These are phyloP conservation scores for Colletotrichum karsti DNA, from an alignment of 2,329 filamentous ascomycete species.

Conservation along the genomic window DNA sequence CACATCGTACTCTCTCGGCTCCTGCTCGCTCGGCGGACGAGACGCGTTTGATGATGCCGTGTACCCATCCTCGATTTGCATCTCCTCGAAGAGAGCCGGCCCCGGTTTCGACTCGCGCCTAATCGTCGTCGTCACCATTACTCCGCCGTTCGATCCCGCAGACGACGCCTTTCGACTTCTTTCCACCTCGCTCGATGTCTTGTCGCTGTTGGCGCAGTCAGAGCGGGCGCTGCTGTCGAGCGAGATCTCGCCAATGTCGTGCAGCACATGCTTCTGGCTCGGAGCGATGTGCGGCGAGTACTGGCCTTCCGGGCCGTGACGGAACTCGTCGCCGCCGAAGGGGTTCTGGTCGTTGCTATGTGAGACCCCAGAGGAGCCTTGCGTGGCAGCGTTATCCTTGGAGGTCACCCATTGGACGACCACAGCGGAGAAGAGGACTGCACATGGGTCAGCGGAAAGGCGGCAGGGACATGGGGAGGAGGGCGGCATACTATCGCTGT, in stretches of 20 bases:
- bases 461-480: neutral
- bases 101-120: constrained; percentile 41
- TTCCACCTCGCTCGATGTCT: neutral
- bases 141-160: constrained; percentile 28
- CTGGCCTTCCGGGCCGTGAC: neutral
- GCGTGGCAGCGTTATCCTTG: constrained; percentile 47
- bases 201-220: constrained; percentile 8
- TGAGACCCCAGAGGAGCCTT: constrained; percentile 1
- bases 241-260: constrained; percentile 33
- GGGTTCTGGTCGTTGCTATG: neutral
- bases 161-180: neutral
- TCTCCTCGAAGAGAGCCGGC: constrained; percentile 2
- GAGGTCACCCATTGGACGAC: constrained; percentile 71
- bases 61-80: constrained; percentile 10
- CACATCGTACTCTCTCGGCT: neutral
- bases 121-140: constrained; percentile 48
- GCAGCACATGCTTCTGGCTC: constrained; percentile 35
- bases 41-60: neutral
- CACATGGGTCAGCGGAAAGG: neutral
- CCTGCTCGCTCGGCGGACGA: neutral
- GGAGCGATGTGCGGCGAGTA: constrained; percentile 28
- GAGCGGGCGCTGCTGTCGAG: constrained; percentile 13
- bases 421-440: constrained; percentile 67
- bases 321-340: constrained; percentile 5
- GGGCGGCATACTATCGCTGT: constrained; percentile 61